Evolutionary conservation across 2,329 filamentous ascomycete species (phyloP), one percentile per base, ranked within the genome.

Genomic region (Trichoderma gracile): DNA sequence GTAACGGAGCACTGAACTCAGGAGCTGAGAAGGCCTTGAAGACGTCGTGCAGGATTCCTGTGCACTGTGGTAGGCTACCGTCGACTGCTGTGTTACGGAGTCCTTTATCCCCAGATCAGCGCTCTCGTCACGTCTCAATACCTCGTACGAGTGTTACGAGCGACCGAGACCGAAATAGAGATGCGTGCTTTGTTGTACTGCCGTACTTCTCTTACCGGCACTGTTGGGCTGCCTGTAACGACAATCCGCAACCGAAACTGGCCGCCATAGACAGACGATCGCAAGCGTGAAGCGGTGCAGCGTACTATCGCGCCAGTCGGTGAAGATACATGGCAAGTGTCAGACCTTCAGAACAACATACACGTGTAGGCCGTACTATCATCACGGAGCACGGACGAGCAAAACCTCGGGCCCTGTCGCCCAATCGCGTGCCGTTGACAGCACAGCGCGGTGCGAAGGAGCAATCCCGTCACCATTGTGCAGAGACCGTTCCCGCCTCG

Each of bases 131-230:
- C 21, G 30, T 10, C 17, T 14, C 17, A n/a, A n/a, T n/a, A 27
- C 30, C 38, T 23, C 33, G 33, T 38, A 38, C 30, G 30, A 33
- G 30, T 33, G 7, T 6, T 27, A 10, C 33, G 5, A 38, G 10
- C 33, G 33, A 38, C 33, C 2, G 12, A 38, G 33, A 14, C 33
- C n/a, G 23, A 49, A 33, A n/a, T 27, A 27, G 14, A 30, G 38
- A 42, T 53, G 58, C 58, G 58, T 52, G 46, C 38, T 61, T 52
- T 38, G n/a, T 61, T 49, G 58, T 50, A 61, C 58, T 61, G 14
- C 46, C 47, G 58, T 61, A 61, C 58, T 61, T 60, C 23, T 60
- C 57, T n/a, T 60, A 60, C 57, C 57, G 57, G 42, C 42, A 19
- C 23, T 40, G 46, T 60, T 46, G 52, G 52, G 57, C 57, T 56